phyloP scores from a whole-genome alignment of 192 early-diverging fungal species.

The Chytriomyces confervae region DNA sequence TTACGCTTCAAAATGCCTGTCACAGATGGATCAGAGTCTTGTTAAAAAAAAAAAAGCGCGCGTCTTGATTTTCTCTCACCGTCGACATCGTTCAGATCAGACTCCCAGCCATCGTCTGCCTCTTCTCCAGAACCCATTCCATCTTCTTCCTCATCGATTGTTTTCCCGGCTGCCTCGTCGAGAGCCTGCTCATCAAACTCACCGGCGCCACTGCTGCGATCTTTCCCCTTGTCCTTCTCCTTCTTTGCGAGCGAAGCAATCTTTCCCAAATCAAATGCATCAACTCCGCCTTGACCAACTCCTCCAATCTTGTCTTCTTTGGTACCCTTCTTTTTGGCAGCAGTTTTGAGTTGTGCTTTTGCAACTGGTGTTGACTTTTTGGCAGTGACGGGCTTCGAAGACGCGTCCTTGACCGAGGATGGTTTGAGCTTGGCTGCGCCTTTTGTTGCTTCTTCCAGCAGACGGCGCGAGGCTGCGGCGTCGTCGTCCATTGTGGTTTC shows the following conservation, averaged over 20 bases:
- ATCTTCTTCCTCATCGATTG: background rate
- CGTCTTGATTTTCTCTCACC: background rate
- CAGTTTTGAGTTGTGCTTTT: background rate
- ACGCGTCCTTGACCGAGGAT: no score
- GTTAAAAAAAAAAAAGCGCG: background rate
- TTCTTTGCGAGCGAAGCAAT: background rate
- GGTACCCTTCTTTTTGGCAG: background rate
- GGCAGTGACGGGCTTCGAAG: no score
- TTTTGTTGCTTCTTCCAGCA: no score
- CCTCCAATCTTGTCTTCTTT: background rate
- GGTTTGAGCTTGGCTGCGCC: no score
- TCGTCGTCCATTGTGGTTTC: no score
- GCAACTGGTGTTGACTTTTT: background rate
- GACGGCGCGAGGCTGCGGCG: no score
- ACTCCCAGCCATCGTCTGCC: slow-evolving; percentile 23
- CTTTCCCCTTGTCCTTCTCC: background rate
- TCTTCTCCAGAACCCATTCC: background rate
- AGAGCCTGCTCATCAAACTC: background rate
- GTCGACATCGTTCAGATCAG: background rate
- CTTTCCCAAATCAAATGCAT: background rate
- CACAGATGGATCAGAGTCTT: background rate
- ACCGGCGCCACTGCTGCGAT: no score
- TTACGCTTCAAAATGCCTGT: slow-evolving; percentile 46
- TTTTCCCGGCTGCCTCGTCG: background rate
- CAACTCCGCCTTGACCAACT: background rate